A percentile compares a stretch with the other conserved stretches of the same genome.
Conservation (phyloP, 345 rosid genomes). For the Brassica nigra region DNA sequence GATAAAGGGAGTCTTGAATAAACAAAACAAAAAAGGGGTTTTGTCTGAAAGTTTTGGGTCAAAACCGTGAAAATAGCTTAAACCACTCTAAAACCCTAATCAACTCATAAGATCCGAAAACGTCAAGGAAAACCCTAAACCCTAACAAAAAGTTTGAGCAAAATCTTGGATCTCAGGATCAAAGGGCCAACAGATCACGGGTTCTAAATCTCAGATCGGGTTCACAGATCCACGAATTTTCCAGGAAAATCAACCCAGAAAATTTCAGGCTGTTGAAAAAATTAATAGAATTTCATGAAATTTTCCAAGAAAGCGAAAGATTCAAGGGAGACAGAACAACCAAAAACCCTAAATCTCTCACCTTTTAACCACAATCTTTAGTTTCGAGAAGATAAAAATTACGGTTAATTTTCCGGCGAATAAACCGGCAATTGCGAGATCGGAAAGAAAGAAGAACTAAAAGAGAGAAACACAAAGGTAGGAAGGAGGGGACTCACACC, state of each 20-base stretch:
- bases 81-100: conserved; percentile 40
- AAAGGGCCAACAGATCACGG: conserved; percentile 9
- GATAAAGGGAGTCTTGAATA: not conserved
- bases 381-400: not conserved
- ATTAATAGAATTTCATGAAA: not conserved
- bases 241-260: not conserved
- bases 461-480: conserved; percentile 21
- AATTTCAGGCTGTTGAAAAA: not conserved
- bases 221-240: conserved; percentile 21
- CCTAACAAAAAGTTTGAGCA: conserved; percentile 4
- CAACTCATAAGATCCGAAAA: not conserved
- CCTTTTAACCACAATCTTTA: conserved; percentile 16
- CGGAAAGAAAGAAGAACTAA: not conserved
- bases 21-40: not conserved
- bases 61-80: conserved; percentile 20
- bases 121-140: conserved; percentile 30
- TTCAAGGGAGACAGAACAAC: not conserved
- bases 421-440: conserved; percentile 46
- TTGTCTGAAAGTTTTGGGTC: conserved; percentile 2
- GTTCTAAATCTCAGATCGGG: conserved; percentile 34
- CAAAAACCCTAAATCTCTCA: not conserved
- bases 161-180: conserved; percentile 13
- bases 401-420: conserved; percentile 31
- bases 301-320: conserved; percentile 9
- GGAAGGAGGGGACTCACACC: conserved; percentile 11